A percentile compares a stretch with the other conserved stretches of the same genome.
Evolutionary conservation across 345 rosid genomes (phyloP).

Genomic region (Acer yangbiense): DNA sequence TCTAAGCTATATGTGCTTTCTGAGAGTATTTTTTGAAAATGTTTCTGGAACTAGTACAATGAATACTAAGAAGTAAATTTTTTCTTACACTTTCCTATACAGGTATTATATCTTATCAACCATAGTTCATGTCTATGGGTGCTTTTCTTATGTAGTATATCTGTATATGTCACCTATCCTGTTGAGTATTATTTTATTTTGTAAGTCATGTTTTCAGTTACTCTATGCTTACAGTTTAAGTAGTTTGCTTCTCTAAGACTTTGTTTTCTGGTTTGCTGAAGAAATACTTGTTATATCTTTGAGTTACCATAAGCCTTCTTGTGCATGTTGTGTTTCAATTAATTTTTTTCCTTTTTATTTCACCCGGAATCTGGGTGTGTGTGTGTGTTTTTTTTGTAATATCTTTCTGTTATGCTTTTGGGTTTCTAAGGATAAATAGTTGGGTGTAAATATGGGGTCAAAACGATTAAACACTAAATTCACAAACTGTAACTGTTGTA

Average conservation of each 20-base stretch:
- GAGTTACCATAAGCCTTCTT: background rate
- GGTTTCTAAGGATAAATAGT: conserved; percentile 3
- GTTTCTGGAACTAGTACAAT: conserved; percentile 9
- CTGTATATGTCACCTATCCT: background rate
- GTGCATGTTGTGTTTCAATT: background rate
- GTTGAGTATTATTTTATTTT: background rate
- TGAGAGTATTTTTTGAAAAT: background rate
- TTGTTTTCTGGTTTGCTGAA: background rate
- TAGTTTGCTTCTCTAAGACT: background rate
- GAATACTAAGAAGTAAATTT: background rate
- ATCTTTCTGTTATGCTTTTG: too few relatives aligned
- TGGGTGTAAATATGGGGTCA: background rate
- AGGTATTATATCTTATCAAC: background rate
- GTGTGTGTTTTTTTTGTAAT: background rate
- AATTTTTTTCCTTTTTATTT: background rate
- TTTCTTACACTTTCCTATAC: background rate
- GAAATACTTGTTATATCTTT: background rate
- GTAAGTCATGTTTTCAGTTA: conserved; percentile 5
- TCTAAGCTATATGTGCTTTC: background rate
- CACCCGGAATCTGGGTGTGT: background rate
- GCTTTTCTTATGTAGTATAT: background rate
- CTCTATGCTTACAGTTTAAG: background rate
- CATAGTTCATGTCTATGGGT: background rate
- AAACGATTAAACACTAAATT: conserved; percentile 5
- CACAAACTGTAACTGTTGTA: conserved; percentile 1